phyloP scores from a whole-genome alignment of 305 asterid species.

The Plantago coronopus region DNA sequence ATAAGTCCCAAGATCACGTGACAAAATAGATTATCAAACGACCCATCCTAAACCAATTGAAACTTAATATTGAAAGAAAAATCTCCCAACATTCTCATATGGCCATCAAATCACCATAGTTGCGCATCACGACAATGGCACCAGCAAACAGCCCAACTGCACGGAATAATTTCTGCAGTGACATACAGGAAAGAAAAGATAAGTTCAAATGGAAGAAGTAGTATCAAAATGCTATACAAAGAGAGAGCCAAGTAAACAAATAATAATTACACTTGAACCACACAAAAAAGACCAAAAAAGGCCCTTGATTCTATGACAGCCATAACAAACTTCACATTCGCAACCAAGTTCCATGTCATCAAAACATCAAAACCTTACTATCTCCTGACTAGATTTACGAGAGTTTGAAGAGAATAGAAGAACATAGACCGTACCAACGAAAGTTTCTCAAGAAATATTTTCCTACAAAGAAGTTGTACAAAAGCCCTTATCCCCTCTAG shows the following conservation, averaged over 20 bases:
- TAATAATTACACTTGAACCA: too few species aligned
- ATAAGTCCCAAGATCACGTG: slow-evolving; percentile 1
- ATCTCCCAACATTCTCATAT: slow-evolving; percentile 31
- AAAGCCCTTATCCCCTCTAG: too few species aligned
- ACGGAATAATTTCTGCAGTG: slow-evolving; percentile 71
- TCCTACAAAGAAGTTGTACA: too few species aligned
- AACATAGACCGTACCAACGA: too few species aligned
- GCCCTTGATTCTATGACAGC: too few species aligned
- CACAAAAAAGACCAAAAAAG: too few species aligned
- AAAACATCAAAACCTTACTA: too few species aligned
- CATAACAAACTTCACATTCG: too few species aligned
- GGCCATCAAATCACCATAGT: slow-evolving; percentile 81
- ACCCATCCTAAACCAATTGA: slow-evolving; percentile 20
- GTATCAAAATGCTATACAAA: background rate
- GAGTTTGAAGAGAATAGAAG: too few species aligned
- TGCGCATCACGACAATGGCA: slow-evolving; percentile 73
- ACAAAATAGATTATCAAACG: background rate
- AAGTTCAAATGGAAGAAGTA: background rate
- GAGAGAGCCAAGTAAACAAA: background rate
- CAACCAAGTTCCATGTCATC: too few species aligned
- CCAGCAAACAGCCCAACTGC: slow-evolving; percentile 79
- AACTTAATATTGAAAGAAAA: slow-evolving; percentile 17
- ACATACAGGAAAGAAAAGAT: background rate
- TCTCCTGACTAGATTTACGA: too few species aligned
- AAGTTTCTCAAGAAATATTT: too few species aligned